phyloP scores from a whole-genome alignment of 1,139 yeast species.

The Pichia kudriavzevii region DNA sequence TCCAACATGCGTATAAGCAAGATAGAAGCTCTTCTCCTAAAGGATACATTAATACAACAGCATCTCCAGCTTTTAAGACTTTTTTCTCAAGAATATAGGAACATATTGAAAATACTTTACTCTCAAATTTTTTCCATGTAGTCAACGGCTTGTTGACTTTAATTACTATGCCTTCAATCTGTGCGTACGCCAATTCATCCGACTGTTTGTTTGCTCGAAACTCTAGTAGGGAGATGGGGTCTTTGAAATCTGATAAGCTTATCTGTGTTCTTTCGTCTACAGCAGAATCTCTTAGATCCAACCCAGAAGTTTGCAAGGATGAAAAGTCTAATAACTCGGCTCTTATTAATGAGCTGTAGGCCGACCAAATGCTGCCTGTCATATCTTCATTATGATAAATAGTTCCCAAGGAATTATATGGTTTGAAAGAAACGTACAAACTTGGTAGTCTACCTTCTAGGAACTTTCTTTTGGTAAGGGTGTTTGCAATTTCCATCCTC shows the following conservation, averaged over 20 bases:
- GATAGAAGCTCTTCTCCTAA: constrained; percentile 81
- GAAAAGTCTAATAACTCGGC: constrained; percentile 41
- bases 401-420: constrained; percentile 57
- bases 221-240: constrained; percentile 67
- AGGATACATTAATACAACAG: constrained; percentile 76
- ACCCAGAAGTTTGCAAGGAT: constrained; percentile 62
- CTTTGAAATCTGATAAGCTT: constrained; percentile 62
- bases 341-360: constrained; percentile 54
- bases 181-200: constrained; percentile 76
- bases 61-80: constrained; percentile 59
- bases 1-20: constrained; percentile 79
- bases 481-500: constrained; percentile 85
- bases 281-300: constrained; percentile 69
- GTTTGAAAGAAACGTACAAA: constrained; percentile 74
- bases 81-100: constrained; percentile 44
- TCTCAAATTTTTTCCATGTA: constrained; percentile 75
- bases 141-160: constrained; percentile 36
- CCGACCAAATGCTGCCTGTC: constrained; percentile 81
- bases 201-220: constrained; percentile 70
- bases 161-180: constrained; percentile 43
- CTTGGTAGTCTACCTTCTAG: constrained; percentile 70
- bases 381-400: constrained; percentile 75
- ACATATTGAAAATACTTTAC: constrained; percentile 66
- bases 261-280: constrained; percentile 73
- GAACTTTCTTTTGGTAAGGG: constrained; percentile 79